phyloP scores from a whole-genome alignment of 352 stramenopile genomes.

The Globisporangium splendens region DNA sequence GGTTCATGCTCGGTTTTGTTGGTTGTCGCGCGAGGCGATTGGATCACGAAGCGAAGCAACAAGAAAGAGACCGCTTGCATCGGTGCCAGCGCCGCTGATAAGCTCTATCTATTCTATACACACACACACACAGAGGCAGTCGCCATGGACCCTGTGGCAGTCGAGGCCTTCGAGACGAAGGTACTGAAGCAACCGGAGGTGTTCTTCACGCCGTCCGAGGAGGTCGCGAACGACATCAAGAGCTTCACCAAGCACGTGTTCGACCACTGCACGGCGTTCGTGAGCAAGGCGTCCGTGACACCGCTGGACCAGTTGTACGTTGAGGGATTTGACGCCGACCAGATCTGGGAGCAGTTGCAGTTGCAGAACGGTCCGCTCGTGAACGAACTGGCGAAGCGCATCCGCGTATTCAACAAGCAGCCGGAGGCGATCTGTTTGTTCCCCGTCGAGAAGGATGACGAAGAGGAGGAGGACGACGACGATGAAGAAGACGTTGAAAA shows the following conservation, averaged over 20 bases:
- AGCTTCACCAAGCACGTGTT: constrained; percentile 80
- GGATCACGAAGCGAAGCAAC: constrained; percentile 8
- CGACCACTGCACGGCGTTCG: constrained; percentile 64
- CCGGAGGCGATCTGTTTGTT: constrained; percentile 55
- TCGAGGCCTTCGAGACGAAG: constrained; percentile 60
- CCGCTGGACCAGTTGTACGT: constrained; percentile 77
- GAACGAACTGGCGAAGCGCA: constrained; percentile 66
- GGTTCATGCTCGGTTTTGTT: constrained; percentile 1
- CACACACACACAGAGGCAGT: neutral
- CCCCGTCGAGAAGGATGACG: constrained; percentile 38
- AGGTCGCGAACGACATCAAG: constrained; percentile 62
- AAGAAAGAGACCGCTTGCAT: neutral
- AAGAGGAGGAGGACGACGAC: constrained; percentile 14
- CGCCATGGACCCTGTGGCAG: constrained; percentile 55
- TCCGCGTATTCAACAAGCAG: constrained; percentile 64
- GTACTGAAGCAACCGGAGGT: constrained; percentile 73
- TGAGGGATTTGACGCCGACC: constrained; percentile 79
- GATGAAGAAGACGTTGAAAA: constrained; percentile 23
- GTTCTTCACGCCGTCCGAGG: constrained; percentile 77
- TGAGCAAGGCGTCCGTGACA: constrained; percentile 35
- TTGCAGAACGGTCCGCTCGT: constrained; percentile 75
- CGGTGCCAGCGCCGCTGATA: neutral
- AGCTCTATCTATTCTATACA: neutral
- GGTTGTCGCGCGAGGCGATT: constrained; percentile 6
- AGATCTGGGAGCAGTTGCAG: constrained; percentile 85